Conservation (phyloP, 352 stramenopile genomes). For the Globisporangium takayamanum region DNA sequence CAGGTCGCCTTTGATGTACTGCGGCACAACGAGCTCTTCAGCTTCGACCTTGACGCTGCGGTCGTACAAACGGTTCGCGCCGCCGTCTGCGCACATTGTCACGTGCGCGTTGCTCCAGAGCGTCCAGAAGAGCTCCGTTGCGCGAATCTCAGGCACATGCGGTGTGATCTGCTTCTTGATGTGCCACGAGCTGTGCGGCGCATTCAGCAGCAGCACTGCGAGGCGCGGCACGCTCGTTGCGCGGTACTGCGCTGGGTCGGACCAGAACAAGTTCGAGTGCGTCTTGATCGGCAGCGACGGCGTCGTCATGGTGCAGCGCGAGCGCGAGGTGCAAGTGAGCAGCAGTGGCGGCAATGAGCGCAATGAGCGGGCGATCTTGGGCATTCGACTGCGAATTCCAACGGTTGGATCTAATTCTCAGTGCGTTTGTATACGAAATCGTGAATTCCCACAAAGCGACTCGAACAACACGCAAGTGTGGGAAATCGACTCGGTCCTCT, state of each 20-base stretch:
- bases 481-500: slow-evolving; percentile 1
- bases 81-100: slow-evolving; percentile 92
- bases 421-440: background rate
- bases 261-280: slow-evolving; percentile 62
- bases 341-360: background rate
- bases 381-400: background rate
- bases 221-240: slow-evolving; percentile 25
- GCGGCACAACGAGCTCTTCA: slow-evolving; percentile 49
- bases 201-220: slow-evolving; percentile 62
- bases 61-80: slow-evolving; percentile 93
- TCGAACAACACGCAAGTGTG: background rate
- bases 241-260: slow-evolving; percentile 19
- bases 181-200: slow-evolving; percentile 36
- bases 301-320: slow-evolving; percentile 4
- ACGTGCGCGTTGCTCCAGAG: slow-evolving; percentile 59
- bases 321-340: background rate
- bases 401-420: background rate
- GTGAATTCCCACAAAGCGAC: background rate
- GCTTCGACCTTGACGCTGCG: slow-evolving; percentile 30
- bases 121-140: slow-evolving; percentile 56
- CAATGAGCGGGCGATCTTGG: no score
- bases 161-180: slow-evolving; percentile 16
- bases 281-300: slow-evolving; percentile 15
- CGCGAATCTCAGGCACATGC: slow-evolving; percentile 17
- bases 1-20: slow-evolving; percentile 94